Conservation (phyloP, 495 filamentous ascomycete species). For the Letharia columbiana region DNA sequence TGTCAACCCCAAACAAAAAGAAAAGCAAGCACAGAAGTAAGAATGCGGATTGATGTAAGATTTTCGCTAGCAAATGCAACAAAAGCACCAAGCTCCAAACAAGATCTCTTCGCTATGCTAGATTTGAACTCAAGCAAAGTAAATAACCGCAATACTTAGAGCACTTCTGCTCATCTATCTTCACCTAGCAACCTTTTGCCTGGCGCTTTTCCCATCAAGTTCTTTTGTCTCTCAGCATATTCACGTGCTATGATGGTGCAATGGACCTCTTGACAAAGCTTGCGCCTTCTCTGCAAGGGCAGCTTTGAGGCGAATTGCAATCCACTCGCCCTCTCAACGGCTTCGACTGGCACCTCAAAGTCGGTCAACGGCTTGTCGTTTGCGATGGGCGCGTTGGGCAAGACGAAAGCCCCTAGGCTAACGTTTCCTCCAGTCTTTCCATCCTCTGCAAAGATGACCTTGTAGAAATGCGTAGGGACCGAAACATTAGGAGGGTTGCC, state of each 20-base stretch:
- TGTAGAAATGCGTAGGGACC: constrained; percentile 98
- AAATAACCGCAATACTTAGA: background rate
- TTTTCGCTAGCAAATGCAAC: background rate
- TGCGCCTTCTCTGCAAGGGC: constrained; percentile 60
- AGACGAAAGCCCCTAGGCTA: constrained; percentile 84
- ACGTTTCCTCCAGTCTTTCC: constrained; percentile 64
- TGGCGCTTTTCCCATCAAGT: constrained; percentile 22
- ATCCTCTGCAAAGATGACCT: constrained; percentile 93
- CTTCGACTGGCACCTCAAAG: constrained; percentile 91
- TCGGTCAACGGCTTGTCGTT: constrained; percentile 77
- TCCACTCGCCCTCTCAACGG: constrained; percentile 82
- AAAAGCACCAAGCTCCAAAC: background rate
- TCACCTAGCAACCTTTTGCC: background rate
- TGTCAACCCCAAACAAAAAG: background rate
- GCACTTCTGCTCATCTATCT: background rate
- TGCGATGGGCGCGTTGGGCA: constrained; percentile 85
- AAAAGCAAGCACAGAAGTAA: background rate
- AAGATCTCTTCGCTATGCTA: constrained; percentile 4
- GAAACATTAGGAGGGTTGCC: constrained; percentile 88
- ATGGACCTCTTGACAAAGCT: constrained; percentile 74
- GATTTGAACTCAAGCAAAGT: background rate
- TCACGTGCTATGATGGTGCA: constrained; percentile 77
- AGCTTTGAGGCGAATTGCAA: constrained; percentile 81
- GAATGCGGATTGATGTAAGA: background rate
- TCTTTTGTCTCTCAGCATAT: constrained; percentile 37